A percentile compares a stretch with the other conserved stretches of the same genome.
phyloP scores from a whole-genome alignment of 176 grass and related monocot genomes.

The Avena eriantha region DNA sequence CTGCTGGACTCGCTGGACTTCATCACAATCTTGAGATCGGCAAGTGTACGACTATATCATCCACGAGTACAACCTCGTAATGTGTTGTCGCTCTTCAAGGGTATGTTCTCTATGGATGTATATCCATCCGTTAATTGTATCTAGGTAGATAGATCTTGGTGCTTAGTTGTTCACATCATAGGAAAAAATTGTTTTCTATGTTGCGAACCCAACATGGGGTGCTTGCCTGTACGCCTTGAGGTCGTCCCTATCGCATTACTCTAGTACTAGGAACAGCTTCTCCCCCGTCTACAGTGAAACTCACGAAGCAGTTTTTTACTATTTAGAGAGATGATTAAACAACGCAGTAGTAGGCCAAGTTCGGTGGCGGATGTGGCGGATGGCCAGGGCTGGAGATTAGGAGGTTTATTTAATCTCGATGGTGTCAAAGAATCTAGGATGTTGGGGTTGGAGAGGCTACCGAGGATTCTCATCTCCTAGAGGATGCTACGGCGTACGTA shows the following conservation, averaged over 20 bases:
- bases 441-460: constrained; percentile 63
- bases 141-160: too few species aligned
- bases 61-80: too few species aligned
- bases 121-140: too few species aligned
- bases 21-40: too few species aligned
- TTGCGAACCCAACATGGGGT: background rate
- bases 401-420: constrained; percentile 46
- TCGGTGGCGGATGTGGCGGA: background rate
- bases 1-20: too few species aligned
- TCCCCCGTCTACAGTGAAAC: constrained; percentile 46
- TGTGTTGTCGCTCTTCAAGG: too few species aligned
- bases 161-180: too few species aligned
- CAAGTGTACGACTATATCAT: too few species aligned
- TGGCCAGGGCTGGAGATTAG: background rate
- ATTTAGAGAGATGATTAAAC: background rate
- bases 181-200: too few species aligned
- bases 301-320: background rate
- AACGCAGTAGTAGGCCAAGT: background rate
- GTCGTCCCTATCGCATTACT: constrained; percentile 73
- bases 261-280: constrained; percentile 61
- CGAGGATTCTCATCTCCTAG: constrained; percentile 65
- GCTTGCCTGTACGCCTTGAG: constrained; percentile 43
- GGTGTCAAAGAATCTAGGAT: constrained; percentile 60
- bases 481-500: constrained; percentile 53
- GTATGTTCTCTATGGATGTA: too few species aligned